Evolutionary conservation across 495 filamentous ascomycete species (phyloP), one percentile per base, ranked within the genome.

Genomic region (Astrocystis sublimbata): DNA sequence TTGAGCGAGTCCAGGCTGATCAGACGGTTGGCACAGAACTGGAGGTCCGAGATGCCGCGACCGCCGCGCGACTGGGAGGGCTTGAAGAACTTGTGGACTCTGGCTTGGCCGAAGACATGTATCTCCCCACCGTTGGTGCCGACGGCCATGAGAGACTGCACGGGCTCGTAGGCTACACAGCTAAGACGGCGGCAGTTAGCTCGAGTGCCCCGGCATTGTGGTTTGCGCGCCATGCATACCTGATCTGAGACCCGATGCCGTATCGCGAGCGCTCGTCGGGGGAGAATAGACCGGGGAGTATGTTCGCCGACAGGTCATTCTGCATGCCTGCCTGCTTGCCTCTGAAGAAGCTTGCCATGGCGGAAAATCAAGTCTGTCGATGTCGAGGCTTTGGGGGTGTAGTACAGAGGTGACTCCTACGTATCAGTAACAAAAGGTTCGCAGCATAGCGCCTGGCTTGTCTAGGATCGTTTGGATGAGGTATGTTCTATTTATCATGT

Each of bases 311-410:
- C 36, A 98, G 83, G 76, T 98, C 94, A 73, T 85, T 90, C 71
- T 91, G 89, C 55, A 98, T 87, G 58, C 94, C 94, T 56, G 92
- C 86, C 80, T 98, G 94, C 81, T 94, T 96, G 38, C 91, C 89
- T 63, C 94, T 83, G 65, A 98, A 75, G 73, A 97, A 93, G 65
- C 89, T 86, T 41, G 91, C 86, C 92, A 94, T 96, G 23, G 33
- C 28, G 5, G 13, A 40, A 31, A 19, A 53, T 17, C 36, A 21
- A 19, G n/a, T 26, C 46, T 2, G 6, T 17, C 17, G n/a, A n/a
- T n/a, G n/a, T n/a, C n/a, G n/a, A 50, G 56, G 21, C n/a, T 13
- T 24, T 13, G 9, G 42, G 15, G 24, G 13, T n/a, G 13, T 21
- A 31, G 28, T 12, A 26, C 12, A 24, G 5, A 12, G 12, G 17